Conservation (phyloP, 495 filamentous ascomycete genomes). For the Chaetomidium leptoderma region DNA sequence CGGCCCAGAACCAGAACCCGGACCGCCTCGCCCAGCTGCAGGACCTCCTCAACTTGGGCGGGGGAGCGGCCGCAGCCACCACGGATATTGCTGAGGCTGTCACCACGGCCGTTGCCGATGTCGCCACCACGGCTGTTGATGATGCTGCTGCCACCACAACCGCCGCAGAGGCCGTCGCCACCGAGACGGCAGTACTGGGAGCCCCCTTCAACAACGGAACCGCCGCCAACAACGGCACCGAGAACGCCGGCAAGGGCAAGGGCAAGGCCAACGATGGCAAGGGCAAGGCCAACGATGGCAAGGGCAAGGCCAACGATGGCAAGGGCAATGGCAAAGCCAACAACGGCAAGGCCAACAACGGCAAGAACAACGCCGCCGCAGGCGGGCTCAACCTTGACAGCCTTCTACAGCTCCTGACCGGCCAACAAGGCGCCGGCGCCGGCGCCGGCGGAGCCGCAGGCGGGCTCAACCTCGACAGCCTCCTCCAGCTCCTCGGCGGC, state of each 20-base stretch:
- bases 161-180: not conserved
- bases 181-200: not conserved
- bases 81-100: not conserved
- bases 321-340: not conserved
- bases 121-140: not conserved
- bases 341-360: not conserved
- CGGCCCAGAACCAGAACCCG: not conserved
- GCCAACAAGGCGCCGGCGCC: not conserved
- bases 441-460: not conserved
- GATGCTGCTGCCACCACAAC: not conserved
- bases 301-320: constrained; percentile 10
- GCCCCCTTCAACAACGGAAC: not conserved
- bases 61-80: not conserved
- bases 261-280: constrained; percentile 13
- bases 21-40: constrained; percentile 3
- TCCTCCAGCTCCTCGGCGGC: not conserved
- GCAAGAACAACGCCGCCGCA: not conserved
- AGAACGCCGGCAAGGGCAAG: not conserved
- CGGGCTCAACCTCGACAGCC: not conserved
- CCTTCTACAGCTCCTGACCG: too few relatives aligned
- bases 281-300: constrained; percentile 16
- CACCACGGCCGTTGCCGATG: not conserved
- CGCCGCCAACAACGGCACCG: not conserved
- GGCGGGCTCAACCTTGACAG: not conserved
- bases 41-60: constrained; percentile 9